These are phyloP conservation scores for Aspergillus niger DNA, from an alignment of 2,329 filamentous ascomycete genomes.

Conservation along the genomic window DNA sequence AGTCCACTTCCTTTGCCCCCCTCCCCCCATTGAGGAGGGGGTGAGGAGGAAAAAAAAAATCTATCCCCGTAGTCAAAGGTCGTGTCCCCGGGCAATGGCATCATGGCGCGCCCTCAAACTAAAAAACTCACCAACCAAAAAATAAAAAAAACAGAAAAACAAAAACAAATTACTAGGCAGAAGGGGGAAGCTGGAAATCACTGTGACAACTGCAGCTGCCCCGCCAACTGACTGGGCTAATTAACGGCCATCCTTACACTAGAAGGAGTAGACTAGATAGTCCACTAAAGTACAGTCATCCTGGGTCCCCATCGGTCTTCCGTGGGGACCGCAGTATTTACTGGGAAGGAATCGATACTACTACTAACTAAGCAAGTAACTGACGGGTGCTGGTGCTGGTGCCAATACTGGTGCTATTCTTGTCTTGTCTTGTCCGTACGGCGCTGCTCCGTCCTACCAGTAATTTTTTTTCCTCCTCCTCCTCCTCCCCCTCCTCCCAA, in stretches of 20 bases:
- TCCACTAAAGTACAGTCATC: neutral
- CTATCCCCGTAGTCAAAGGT: too few species aligned
- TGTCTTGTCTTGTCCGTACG: neutral
- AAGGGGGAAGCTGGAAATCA: constrained; percentile 1
- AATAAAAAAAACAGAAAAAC: neutral
- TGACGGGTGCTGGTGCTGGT: neutral
- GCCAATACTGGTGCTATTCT: neutral
- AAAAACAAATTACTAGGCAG: constrained; percentile 7
- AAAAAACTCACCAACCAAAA: neutral
- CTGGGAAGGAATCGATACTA: neutral
- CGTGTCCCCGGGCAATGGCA: neutral
- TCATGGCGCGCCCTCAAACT: neutral
- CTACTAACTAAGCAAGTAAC: neutral
- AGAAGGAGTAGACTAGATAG: constrained; percentile 13
- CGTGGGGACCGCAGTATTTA: constrained; percentile 12
- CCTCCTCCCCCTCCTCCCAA: neutral
- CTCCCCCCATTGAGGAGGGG: neutral
- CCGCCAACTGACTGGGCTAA: constrained; percentile 15
- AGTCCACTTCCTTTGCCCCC: neutral
- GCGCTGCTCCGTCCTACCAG: neutral
- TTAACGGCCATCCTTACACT: constrained; percentile 7
- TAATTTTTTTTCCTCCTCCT: neutral
- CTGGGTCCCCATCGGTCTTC: constrained; percentile 13
- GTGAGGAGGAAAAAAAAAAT: neutral
- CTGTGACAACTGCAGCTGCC: constrained; percentile 18